Evolutionary conservation across 495 filamentous ascomycete genomes (phyloP).

Genomic region (Neurospora sp.): DNA sequence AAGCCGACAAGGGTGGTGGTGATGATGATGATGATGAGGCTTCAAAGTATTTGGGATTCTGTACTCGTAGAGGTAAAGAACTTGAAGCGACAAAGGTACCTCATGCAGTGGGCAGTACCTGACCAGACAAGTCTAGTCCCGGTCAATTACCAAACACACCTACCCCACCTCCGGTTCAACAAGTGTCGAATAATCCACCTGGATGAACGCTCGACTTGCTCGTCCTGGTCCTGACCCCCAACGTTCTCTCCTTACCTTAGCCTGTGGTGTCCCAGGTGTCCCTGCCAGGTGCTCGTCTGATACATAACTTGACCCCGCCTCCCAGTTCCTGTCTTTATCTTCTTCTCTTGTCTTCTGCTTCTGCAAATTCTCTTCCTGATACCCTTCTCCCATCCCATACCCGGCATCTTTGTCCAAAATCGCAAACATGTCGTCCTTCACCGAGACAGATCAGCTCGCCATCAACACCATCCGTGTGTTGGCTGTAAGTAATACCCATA

Average conservation of each 20-base stretch:
- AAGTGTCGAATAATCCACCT: not conserved
- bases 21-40: not conserved
- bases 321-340: conserved; percentile 6
- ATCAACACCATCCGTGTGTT: conserved; percentile 97
- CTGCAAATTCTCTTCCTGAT: conserved; percentile 21
- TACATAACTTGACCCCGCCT: conserved; percentile 24
- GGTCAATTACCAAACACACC: not conserved
- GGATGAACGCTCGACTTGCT: not conserved
- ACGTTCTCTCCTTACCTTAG: not conserved
- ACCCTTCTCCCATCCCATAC: conserved; percentile 13
- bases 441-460: conserved; percentile 73
- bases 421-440: conserved; percentile 73
- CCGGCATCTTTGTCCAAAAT: conserved; percentile 13
- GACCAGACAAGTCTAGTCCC: not conserved
- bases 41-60: not conserved
- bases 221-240: not conserved
- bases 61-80: not conserved
- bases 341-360: conserved; percentile 16
- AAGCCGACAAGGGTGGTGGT: not conserved
- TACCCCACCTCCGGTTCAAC: not conserved
- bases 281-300: not conserved
- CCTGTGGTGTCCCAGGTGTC: not conserved
- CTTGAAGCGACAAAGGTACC: not conserved
- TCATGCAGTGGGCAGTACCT: not conserved
- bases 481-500: conserved; percentile 55